Evolutionary conservation across 2,329 filamentous ascomycete genomes (phyloP), one percentile per base, ranked within the genome.

Genomic region (Parafenestella ontariensis): DNA sequence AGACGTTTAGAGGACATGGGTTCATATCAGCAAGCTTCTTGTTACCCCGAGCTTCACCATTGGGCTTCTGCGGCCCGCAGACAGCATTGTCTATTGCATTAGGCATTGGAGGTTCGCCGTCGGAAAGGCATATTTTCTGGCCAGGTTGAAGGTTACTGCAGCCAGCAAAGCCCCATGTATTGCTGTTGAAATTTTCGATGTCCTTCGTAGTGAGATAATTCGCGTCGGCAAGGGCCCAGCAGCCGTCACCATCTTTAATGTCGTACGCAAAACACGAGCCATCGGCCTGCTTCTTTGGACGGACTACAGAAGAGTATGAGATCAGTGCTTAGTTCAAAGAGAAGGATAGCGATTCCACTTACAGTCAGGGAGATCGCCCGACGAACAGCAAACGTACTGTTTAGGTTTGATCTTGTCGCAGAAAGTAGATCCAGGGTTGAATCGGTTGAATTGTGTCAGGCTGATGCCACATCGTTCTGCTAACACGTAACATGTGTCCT

Each of bases 11-110:
- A 3, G 58, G 58, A 26, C 58, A 61, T 5, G 58, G 58, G 36
- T 61, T 58, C 9, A 58, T 40, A 17, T 41, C 18, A 15, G 42
- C 45, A 3, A 53, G 51, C n/a, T 67, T 60, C 0, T 56, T 71
- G 20, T 20, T 28, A 21, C 13, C 29, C n/a, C 33, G 8, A 28
- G 33, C 45, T 23, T 21, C n/a, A 0, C 78, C 77, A 4, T 74
- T 73, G 0, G 76, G n/a, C n/a, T n/a, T 71, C 40, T 77, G 71
- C 1, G 82, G 82, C 0, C 82, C 82, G 59, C 82, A 82, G 0
- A 74, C 56, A n/a, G 77, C 75, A 40, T 75, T 72, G 1, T 64
- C 24, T 2, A 78, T 56, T 2, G 70, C 53, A 1, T 74, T 66
- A 1, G 80, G 81, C 65, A 82, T 73, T 0, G 59, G 49, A 3